phyloP scores from a whole-genome alignment of 140 eudicot species.

The Oenanthe javanica region DNA sequence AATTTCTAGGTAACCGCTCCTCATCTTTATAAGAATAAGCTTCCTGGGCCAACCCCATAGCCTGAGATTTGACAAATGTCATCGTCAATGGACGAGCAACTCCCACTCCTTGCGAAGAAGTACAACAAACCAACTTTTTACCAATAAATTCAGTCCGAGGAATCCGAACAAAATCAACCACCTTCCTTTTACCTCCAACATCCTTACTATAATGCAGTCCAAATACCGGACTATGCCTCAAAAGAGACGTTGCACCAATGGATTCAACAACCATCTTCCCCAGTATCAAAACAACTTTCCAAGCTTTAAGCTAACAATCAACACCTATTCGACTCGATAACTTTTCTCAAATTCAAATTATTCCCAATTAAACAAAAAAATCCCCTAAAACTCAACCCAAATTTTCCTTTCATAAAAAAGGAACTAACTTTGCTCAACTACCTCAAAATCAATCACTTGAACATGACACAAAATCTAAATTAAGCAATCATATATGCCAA shows the following conservation, averaged over 20 bases:
- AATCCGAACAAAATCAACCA: constrained; percentile 9
- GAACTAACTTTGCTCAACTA: constrained; percentile 1
- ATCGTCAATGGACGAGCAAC: constrained; percentile 10
- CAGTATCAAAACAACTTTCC: neutral
- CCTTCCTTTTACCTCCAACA: constrained; percentile 20
- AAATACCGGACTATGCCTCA: constrained; percentile 42
- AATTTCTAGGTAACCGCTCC: constrained; percentile 30
- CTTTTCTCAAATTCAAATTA: constrained; percentile 3
- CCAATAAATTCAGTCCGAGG: constrained; percentile 9
- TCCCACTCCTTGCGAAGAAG: constrained; percentile 28
- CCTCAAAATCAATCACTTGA: constrained; percentile 4
- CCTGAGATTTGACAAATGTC: constrained; percentile 40
- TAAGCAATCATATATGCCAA: neutral
- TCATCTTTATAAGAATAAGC: constrained; percentile 39
- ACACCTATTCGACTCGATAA: neutral
- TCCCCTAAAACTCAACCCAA: constrained; percentile 14
- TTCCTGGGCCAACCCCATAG: constrained; percentile 77
- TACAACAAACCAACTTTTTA: constrained; percentile 18
- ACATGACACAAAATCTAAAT: neutral
- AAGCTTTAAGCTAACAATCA: neutral
- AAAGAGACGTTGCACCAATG: constrained; percentile 55
- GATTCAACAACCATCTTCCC: constrained; percentile 69
- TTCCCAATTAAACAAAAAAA: neutral
- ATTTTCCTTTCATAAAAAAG: neutral
- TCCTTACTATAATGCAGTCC: constrained; percentile 31